These are phyloP conservation scores for Xylaria sp. DNA, from an alignment of 2,329 filamentous ascomycete genomes.

Conservation along the genomic window DNA sequence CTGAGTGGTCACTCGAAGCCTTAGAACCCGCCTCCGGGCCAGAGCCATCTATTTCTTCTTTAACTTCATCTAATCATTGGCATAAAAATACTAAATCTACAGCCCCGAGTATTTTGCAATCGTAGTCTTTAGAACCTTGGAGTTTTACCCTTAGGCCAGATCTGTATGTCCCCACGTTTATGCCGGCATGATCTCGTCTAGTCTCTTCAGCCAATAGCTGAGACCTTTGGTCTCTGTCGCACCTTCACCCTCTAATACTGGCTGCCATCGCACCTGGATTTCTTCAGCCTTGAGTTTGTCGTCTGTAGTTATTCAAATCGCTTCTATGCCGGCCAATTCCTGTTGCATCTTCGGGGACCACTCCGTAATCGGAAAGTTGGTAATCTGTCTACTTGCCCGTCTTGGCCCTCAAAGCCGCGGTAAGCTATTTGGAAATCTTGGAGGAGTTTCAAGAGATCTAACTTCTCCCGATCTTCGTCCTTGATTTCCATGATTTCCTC, in stretches of 20 bases:
- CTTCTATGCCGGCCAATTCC: neutral
- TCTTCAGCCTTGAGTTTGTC: neutral
- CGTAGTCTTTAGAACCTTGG: neutral
- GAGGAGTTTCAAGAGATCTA: neutral
- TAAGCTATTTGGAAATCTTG: neutral
- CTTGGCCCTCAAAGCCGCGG: neutral
- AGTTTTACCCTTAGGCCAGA: neutral
- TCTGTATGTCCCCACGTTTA: too few relatives aligned
- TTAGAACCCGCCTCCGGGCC: neutral
- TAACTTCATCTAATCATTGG: too few relatives aligned
- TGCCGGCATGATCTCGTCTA: constrained; percentile 1
- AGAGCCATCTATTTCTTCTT: too few relatives aligned
- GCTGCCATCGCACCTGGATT: neutral
- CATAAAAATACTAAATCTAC: too few relatives aligned
- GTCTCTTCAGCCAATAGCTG: neutral
- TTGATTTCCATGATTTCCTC: neutral
- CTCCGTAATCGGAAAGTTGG: neutral
- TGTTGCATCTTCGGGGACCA: neutral
- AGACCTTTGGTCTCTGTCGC: neutral
- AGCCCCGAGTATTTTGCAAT: too few relatives aligned
- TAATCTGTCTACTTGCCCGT: neutral
- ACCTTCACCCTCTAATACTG: neutral
- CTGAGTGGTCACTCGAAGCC: neutral
- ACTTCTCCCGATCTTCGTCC: neutral
- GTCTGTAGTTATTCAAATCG: neutral